Conservation (phyloP, 2,329 filamentous ascomycete genomes). For the Talaromyces verruculosus region DNA sequence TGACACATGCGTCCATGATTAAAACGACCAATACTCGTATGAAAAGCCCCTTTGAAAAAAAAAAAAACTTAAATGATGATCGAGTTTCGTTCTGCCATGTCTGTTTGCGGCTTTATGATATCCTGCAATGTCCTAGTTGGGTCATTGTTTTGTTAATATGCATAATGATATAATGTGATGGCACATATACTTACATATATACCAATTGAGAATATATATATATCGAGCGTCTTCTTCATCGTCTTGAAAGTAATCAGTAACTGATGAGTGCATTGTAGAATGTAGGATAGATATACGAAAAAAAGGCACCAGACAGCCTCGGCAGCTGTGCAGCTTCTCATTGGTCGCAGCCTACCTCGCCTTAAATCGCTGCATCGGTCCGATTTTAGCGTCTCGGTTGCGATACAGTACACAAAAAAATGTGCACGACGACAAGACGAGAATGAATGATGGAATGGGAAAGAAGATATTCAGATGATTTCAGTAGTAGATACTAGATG, state of each 20-base stretch:
- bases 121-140: slow-evolving; percentile 11
- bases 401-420: no score
- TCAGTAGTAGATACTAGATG: background rate
- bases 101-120: slow-evolving; percentile 16
- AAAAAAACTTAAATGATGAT: background rate
- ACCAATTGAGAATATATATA: background rate
- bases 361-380: background rate
- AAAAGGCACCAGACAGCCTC: background rate
- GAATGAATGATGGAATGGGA: background rate
- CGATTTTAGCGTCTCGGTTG: background rate
- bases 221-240: background rate
- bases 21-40: slow-evolving; percentile 10
- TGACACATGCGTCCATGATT: slow-evolving; percentile 16
- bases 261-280: background rate
- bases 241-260: background rate
- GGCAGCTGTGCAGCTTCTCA: background rate
- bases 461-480: background rate
- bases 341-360: background rate
- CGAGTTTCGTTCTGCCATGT: background rate
- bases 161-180: slow-evolving; percentile 22
- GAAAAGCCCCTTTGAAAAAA: background rate
- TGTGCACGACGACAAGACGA: background rate
- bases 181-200: slow-evolving; percentile 13
- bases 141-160: slow-evolving; percentile 16
- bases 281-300: background rate